Evolutionary conservation across 1,284 basidiomycete genomes (phyloP), one percentile per base, ranked within the genome.

Genomic region (Cutaneotrichosporon dermatis): DNA sequence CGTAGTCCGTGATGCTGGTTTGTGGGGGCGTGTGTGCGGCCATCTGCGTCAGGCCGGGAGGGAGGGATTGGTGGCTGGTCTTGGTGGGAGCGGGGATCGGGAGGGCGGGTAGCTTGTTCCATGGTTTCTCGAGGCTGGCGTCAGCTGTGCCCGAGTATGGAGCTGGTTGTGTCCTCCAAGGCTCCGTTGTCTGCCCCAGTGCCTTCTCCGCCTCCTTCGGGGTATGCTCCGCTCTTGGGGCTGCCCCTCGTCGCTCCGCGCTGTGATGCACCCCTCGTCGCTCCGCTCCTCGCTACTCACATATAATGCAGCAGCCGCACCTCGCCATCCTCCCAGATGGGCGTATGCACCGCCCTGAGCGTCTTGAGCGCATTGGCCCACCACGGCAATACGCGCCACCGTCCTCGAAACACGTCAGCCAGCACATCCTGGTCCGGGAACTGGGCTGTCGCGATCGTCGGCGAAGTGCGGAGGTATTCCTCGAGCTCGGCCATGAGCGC

Each of bases 381-480:
- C 78, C 79, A 82, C 0, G 80, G 78, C 12, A 82, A 63, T 6
- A 76, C 75, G 50, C 69, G 62, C 73, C 79, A 81, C 53, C 65
- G 64, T 10, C 87, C 88, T 54, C 81, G 77, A 80, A 94, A 97
- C 70, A 86, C 85, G 39, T 84, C 84, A 1, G 92, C 84, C 37
- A 98, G 84, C 33, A 96, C 83, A 70, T 98, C 94, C 77, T 98
- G 94, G 74, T 98, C 94, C 0, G 92, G 87, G 76, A 98, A 98
- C 43, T 81, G 81, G 79, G 88, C 94, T 1, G 82, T 82, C 4
- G 84, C 68, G 11, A 96, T 82, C 6, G 84, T 82, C 4, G 88
- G 85, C 34, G 87, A 87, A 1, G 85, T 88, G 57, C 81, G 73
- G 54, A 97, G 83, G 74, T 84, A 85, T 43, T 84, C 67, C 16